Conservation (phyloP, 2,329 filamentous ascomycete species). For the Ascochyta fabae region DNA sequence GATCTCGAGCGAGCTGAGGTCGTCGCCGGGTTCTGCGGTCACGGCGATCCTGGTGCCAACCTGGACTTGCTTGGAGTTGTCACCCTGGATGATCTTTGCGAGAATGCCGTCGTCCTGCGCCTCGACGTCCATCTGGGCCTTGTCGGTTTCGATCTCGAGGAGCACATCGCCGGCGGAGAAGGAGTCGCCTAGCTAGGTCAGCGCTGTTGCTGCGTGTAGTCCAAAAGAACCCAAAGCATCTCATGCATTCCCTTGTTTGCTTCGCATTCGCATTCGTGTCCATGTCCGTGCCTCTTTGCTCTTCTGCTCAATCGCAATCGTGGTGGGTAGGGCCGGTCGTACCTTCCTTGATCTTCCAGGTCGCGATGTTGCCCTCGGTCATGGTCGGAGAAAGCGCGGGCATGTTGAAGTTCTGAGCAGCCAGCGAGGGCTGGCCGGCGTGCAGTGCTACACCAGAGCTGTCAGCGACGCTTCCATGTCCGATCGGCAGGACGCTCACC, state of each 20-base stretch:
- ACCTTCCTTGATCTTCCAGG: slow-evolving; percentile 85
- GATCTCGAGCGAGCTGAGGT: slow-evolving; percentile 75
- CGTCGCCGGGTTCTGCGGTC: slow-evolving; percentile 80
- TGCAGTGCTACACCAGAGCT: slow-evolving; percentile 62
- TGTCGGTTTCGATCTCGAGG: slow-evolving; percentile 92
- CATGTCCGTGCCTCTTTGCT: background rate
- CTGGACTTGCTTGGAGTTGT: slow-evolving; percentile 77
- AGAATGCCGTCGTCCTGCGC: slow-evolving; percentile 87
- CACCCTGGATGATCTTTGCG: slow-evolving; percentile 78
- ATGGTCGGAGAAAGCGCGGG: slow-evolving; percentile 90
- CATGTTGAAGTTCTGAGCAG: slow-evolving; percentile 89
- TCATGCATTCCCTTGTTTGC: background rate
- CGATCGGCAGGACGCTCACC: slow-evolving; percentile 55
- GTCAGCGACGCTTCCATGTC: slow-evolving; percentile 28
- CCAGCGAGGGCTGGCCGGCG: slow-evolving; percentile 67
- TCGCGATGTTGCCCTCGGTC: slow-evolving; percentile 89
- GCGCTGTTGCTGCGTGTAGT: slow-evolving; percentile 3
- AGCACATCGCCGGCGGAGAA: slow-evolving; percentile 85
- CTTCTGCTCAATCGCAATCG: background rate
- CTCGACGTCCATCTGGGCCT: slow-evolving; percentile 94
- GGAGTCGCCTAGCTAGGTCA: slow-evolving; percentile 63
- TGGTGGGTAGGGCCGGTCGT: slow-evolving; percentile 18
- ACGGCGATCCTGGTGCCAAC: slow-evolving; percentile 85
- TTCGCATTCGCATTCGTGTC: background rate
- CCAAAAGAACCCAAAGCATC: background rate